Conservation (phyloP, 129 eudicot species). For the Daucus carota region DNA sequence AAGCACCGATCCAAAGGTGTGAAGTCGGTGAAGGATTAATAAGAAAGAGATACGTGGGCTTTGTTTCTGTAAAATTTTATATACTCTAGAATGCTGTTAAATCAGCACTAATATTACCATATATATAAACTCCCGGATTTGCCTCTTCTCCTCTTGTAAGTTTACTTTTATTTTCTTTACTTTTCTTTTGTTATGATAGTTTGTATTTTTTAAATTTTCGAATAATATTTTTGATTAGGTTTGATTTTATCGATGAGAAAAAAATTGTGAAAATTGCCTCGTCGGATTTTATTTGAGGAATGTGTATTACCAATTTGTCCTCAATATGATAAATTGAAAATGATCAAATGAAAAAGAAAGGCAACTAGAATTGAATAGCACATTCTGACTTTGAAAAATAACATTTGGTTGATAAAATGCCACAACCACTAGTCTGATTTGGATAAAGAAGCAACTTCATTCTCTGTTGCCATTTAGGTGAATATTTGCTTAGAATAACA, state of each 20-base stretch:
- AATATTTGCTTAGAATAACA: neutral
- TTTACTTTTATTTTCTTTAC: neutral
- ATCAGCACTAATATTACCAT: neutral
- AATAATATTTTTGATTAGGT: too few relatives aligned
- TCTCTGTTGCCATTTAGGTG: too few relatives aligned
- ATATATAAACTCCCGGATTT: neutral
- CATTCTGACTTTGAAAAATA: neutral
- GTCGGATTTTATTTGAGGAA: too few relatives aligned
- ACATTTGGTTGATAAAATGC: too few relatives aligned
- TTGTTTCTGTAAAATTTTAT: neutral
- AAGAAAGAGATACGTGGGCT: neutral
- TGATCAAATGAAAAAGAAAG: too few relatives aligned
- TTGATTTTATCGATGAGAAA: too few relatives aligned
- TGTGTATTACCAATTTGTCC: too few relatives aligned
- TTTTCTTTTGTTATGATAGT: neutral
- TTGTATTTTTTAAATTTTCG: neutral
- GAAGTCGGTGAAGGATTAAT: constrained; percentile 5
- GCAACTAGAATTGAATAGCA: neutral
- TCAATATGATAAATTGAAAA: too few relatives aligned
- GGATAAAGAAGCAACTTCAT: too few relatives aligned
- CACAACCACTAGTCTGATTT: too few relatives aligned
- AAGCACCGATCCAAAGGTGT: neutral
- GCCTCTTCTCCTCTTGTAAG: neutral
- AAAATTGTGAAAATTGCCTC: too few relatives aligned
- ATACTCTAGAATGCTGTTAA: too few relatives aligned